Percentiles rank a stretch among this genome's conserved stretches.
These are phyloP conservation scores for Pestalotiopsis sp. DNA, from an alignment of 2,329 filamentous ascomycete genomes.

Conservation along the genomic window DNA sequence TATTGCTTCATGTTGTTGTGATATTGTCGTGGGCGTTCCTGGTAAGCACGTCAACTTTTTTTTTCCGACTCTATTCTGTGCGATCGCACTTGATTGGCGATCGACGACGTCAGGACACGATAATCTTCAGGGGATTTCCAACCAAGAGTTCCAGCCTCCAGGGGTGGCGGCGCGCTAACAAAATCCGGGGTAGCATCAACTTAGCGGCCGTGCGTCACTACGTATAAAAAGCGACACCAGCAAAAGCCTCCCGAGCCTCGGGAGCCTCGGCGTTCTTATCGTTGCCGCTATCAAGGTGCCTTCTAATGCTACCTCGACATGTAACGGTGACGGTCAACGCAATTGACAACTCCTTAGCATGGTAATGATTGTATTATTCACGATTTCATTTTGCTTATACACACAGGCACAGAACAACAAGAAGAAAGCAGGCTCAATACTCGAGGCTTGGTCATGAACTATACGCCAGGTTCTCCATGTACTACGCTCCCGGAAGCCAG, in stretches of 20 bases:
- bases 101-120: conserved; percentile 15
- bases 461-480: neutral
- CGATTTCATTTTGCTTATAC: too few species aligned
- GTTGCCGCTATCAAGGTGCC: too few species aligned
- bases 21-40: neutral
- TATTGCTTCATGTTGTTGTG: neutral
- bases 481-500: neutral
- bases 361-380: too few species aligned
- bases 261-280: neutral
- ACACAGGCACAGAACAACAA: too few species aligned
- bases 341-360: too few species aligned
- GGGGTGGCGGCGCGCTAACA: neutral
- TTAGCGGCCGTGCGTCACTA: conserved; percentile 1
- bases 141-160: neutral
- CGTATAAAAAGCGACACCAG: neutral
- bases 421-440: too few species aligned
- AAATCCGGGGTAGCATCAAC: conserved; percentile 4
- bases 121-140: neutral
- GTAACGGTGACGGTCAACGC: too few species aligned
- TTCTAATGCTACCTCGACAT: too few species aligned
- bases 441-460: neutral
- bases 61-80: neutral
- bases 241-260: neutral
- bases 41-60: neutral
- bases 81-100: conserved; percentile 3